A percentile compares a stretch with the other conserved stretches of the same genome.
phyloP scores from a whole-genome alignment of 768 basidiomycete genomes.

The Leccinum subgranulosum region DNA sequence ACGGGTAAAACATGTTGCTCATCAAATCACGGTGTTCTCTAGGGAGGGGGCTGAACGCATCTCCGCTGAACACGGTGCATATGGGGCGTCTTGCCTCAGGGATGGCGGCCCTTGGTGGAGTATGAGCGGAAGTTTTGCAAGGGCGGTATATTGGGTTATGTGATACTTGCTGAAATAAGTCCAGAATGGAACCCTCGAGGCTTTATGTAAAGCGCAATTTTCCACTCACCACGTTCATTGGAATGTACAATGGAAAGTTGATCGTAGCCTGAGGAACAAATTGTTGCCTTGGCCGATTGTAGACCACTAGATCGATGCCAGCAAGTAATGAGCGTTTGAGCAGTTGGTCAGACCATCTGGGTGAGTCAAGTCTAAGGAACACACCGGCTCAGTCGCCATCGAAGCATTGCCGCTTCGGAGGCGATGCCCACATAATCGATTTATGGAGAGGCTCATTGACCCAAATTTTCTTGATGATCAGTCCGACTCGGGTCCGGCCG shows the following conservation, averaged over 20 bases:
- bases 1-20: constrained; percentile 3
- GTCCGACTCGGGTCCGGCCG: neutral
- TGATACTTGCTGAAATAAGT: constrained; percentile 1
- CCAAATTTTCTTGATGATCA: neutral
- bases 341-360: neutral
- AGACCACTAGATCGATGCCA: neutral
- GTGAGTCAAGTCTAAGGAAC: neutral
- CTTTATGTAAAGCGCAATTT: neutral
- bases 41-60: constrained; percentile 8
- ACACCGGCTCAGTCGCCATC: neutral
- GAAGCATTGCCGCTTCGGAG: too few relatives aligned
- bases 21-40: constrained; percentile 5
- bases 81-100: constrained; percentile 1
- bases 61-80: constrained; percentile 8
- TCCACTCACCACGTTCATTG: constrained; percentile 10
- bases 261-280: neutral
- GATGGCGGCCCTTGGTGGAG: neutral
- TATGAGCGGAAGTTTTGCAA: constrained; percentile 1
- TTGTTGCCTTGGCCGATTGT: neutral
- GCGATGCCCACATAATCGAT: too few relatives aligned
- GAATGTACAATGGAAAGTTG: constrained; percentile 2
- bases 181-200: neutral
- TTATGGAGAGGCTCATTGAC: too few relatives aligned
- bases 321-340: neutral
- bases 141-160: constrained; percentile 4